A percentile compares a stretch with the other conserved stretches of the same genome.
phyloP scores from a whole-genome alignment of 2,329 filamentous ascomycete species.

The Lasiodiplodia citricola region DNA sequence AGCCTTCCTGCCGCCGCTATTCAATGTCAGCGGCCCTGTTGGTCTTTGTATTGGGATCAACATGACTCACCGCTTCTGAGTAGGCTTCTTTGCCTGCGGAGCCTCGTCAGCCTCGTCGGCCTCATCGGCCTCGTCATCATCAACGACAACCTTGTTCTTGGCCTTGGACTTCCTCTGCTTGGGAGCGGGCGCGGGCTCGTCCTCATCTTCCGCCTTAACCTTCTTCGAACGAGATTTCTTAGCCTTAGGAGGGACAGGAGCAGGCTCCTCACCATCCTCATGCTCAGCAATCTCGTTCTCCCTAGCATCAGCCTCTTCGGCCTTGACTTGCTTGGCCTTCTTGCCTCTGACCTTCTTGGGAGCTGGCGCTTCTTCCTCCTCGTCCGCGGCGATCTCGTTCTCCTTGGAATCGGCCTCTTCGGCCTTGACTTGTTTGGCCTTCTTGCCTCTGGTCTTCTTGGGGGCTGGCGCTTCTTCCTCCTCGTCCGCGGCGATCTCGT shows the following conservation, averaged over 20 bases:
- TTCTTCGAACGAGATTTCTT: conserved; percentile 47
- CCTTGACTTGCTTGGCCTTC: conserved; percentile 3
- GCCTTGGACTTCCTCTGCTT: conserved; percentile 20
- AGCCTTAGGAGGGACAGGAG: conserved; percentile 37
- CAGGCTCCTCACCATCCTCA: conserved; percentile 35
- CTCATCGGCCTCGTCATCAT: conserved; percentile 2
- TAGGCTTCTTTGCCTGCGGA: conserved; percentile 7
- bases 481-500: conserved; percentile 27
- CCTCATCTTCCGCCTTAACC: conserved; percentile 26
- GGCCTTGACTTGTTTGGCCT: conserved; percentile 32
- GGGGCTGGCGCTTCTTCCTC: conserved; percentile 37
- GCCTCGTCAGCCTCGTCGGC: conserved; percentile 12
- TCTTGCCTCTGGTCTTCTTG: conserved; percentile 38
- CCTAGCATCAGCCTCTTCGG: conserved; percentile 36
- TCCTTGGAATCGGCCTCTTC: conserved; percentile 29
- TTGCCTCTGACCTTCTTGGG: conserved; percentile 27
- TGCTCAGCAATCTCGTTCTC: conserved; percentile 32
- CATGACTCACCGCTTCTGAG: conserved; percentile 21
- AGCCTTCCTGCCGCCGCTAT: conserved; percentile 10
- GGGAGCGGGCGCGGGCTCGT: not conserved
- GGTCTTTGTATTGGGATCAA: not conserved
- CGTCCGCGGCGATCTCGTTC: conserved; percentile 14
- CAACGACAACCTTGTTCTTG: not conserved
- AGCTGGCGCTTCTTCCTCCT: conserved; percentile 13
- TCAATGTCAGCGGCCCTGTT: not conserved